Conservation (phyloP, 164 flowering plant species). For the Aristolochia contorta region DNA sequence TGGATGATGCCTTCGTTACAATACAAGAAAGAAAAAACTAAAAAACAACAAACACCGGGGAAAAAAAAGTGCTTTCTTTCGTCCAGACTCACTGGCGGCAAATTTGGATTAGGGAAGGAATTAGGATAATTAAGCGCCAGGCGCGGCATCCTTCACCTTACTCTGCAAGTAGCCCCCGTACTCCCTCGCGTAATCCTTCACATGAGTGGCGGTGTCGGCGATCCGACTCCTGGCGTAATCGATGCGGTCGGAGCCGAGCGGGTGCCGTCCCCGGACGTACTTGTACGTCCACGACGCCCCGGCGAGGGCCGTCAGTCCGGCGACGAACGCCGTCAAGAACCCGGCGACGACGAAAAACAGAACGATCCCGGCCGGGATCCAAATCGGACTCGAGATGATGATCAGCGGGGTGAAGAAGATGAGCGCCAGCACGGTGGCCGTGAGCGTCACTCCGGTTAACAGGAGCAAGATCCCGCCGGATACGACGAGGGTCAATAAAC, state of each 20-base stretch:
- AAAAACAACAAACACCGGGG: no score
- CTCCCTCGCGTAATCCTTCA: constrained; percentile 72
- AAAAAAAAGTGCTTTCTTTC: no score
- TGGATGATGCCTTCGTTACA: no score
- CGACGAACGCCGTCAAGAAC: constrained; percentile 34
- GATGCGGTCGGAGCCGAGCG: constrained; percentile 56
- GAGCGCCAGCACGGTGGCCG: constrained; percentile 42
- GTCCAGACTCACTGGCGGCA: no score
- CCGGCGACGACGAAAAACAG: constrained; percentile 34
- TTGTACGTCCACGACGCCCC: constrained; percentile 57
- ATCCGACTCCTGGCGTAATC: constrained; percentile 73
- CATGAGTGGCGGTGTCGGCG: constrained; percentile 68
- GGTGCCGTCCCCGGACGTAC: constrained; percentile 49
- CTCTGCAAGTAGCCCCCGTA: constrained; percentile 76
- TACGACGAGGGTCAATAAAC: constrained; percentile 49
- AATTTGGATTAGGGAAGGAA: no score
- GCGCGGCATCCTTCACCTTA: constrained; percentile 83
- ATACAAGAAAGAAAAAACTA: no score
- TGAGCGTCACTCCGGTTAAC: constrained; percentile 61
- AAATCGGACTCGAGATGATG: constrained; percentile 65
- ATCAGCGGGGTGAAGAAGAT: constrained; percentile 58
- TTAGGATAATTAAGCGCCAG: constrained; percentile 46
- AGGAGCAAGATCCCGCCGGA: constrained; percentile 49
- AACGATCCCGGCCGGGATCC: constrained; percentile 56
- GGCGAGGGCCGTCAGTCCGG: constrained; percentile 30